Percentiles rank a stretch among this genome's conserved stretches.
These are phyloP conservation scores for Ganoderma lucidum DNA, from an alignment of 1,284 basidiomycete genomes.

Conservation along the genomic window DNA sequence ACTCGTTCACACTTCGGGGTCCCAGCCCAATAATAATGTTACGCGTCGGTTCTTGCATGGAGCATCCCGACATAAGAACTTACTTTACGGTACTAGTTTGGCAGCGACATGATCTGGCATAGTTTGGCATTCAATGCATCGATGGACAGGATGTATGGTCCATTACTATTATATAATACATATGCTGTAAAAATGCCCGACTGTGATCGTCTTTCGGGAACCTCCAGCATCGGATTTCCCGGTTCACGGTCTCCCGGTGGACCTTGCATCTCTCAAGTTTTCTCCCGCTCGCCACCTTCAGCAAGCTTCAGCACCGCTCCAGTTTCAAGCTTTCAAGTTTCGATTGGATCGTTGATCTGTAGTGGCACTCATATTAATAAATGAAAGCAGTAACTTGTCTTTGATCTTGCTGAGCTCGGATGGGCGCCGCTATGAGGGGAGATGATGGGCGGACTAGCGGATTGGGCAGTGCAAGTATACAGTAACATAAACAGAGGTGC, in stretches of 20 bases:
- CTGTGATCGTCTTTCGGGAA: background rate
- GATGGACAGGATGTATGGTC: background rate
- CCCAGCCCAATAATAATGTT: background rate
- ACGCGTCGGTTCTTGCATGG: background rate
- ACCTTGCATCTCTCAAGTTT: background rate
- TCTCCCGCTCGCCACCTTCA: background rate
- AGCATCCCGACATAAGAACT: background rate
- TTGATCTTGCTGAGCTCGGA: too few species aligned
- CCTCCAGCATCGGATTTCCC: background rate
- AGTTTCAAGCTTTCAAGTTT: background rate
- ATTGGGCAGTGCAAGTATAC: too few species aligned
- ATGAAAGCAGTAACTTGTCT: too few species aligned
- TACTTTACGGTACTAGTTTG: background rate
- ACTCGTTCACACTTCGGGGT: conserved; percentile 1
- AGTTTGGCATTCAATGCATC: background rate
- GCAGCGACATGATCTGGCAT: background rate
- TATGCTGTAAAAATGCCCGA: background rate
- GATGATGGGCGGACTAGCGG: too few species aligned
- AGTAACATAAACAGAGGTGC: too few species aligned
- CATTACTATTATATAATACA: background rate
- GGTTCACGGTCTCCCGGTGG: background rate
- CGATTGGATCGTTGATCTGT: background rate
- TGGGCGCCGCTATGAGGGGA: too few species aligned
- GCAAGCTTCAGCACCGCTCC: background rate
- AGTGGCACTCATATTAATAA: background rate